Evolutionary conservation across 2,329 filamentous ascomycete species (phyloP).

Genomic region (Aspergillus transmontanensis): DNA sequence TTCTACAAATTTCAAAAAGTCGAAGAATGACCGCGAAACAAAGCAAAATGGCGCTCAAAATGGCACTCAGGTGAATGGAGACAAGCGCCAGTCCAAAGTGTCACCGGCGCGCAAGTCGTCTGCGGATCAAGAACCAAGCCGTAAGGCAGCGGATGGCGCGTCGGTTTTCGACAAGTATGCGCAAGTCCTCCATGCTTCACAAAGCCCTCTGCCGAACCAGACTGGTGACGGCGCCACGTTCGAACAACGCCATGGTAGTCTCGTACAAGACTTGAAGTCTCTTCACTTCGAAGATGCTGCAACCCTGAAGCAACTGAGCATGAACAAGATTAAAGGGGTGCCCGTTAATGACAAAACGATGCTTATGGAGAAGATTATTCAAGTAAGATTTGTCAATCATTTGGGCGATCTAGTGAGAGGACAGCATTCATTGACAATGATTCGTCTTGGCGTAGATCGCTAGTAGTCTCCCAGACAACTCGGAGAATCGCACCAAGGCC

Average conservation of each 20-base stretch:
- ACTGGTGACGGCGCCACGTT: slow-evolving; percentile 65
- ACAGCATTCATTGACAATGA: neutral
- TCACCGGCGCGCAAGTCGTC: slow-evolving; percentile 27
- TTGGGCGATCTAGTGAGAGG: neutral
- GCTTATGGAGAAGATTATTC: slow-evolving; percentile 73
- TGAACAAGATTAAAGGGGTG: slow-evolving; percentile 64
- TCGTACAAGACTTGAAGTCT: slow-evolving; percentile 60
- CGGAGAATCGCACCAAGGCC: slow-evolving; percentile 62
- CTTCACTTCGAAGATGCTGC: slow-evolving; percentile 62
- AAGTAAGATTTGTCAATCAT: slow-evolving; percentile 35
- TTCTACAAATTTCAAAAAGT: slow-evolving; percentile 43
- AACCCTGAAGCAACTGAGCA: slow-evolving; percentile 64
- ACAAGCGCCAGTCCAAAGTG: slow-evolving; percentile 38
- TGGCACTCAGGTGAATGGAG: slow-evolving; percentile 22
- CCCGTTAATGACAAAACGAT: slow-evolving; percentile 75
- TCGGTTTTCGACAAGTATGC: slow-evolving; percentile 48
- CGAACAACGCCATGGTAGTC: slow-evolving; percentile 52
- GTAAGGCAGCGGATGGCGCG: slow-evolving; percentile 44
- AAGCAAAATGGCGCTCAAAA: slow-evolving; percentile 28
- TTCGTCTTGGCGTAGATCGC: slow-evolving; percentile 54
- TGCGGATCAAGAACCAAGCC: slow-evolving; percentile 31
- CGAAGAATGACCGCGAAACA: slow-evolving; percentile 37
- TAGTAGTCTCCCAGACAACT: slow-evolving; percentile 63
- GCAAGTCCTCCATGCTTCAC: slow-evolving; percentile 56
- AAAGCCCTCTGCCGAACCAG: slow-evolving; percentile 64